Conservation (phyloP, 495 filamentous ascomycete species). For the Aspergillus bertholletiae region DNA sequence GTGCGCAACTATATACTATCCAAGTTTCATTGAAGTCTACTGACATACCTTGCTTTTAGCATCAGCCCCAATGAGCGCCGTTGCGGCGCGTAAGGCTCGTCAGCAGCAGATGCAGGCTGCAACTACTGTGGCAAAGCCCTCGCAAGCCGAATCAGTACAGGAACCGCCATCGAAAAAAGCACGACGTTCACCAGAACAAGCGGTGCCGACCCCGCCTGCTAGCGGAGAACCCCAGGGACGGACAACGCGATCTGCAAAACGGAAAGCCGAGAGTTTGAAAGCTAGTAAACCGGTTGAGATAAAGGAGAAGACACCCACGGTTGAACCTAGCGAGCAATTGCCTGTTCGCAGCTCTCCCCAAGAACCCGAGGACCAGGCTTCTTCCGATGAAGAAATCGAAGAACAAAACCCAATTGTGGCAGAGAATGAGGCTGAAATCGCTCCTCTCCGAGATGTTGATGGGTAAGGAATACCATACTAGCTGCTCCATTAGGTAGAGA, state of each 20-base stretch:
- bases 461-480: constrained; percentile 19
- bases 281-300: constrained; percentile 7
- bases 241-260: constrained; percentile 26
- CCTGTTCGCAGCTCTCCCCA: neutral
- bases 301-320: neutral
- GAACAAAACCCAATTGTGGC: constrained; percentile 16
- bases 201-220: constrained; percentile 2
- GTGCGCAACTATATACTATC: constrained; percentile 16
- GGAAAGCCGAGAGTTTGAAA: constrained; percentile 15
- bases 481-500: neutral
- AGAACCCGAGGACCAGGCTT: neutral
- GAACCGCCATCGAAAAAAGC: constrained; percentile 38
- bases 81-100: constrained; percentile 47
- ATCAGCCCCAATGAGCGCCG: constrained; percentile 39
- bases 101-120: constrained; percentile 33
- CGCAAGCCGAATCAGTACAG: constrained; percentile 11
- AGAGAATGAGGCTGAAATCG: constrained; percentile 23
- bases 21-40: neutral
- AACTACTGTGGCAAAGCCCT: constrained; percentile 13
- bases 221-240: constrained; percentile 11
- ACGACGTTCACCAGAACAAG: constrained; percentile 25
- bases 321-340: constrained; percentile 4
- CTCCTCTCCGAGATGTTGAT: constrained; percentile 24
- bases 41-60: constrained; percentile 5
- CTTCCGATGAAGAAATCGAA: constrained; percentile 17